Base-by-base conservation (phyloP, 1,284 basidiomycete species). In the Ceratobasidium sp. region DNA sequence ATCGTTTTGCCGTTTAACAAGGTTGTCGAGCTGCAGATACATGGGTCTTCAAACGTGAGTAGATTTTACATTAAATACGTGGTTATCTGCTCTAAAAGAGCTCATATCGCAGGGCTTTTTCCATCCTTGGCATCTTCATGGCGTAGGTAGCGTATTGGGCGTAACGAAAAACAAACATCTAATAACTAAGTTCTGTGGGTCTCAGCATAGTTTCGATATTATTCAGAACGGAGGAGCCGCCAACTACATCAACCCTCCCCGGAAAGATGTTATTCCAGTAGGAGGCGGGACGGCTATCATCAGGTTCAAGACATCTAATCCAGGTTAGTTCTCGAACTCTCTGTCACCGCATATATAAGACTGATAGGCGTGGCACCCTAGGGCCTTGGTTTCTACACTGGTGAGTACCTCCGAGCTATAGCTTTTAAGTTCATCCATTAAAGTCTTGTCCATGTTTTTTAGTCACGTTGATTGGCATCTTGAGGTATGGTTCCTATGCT, bases 381-480 rank as follows among this genome's bases (percentile, higher is more conserved):
- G 69, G 87, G 0, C 87, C 87, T 3, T 88, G 88, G 71, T 75
- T 64, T 50, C 26, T 75, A 7, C n/a, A 38, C 33, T 54, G 50
- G 46, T 44, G n/a, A 54, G 33, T 59, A 3, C 17, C 9, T 64
- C 48, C 2, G 17, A 17, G 33, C 28, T 23, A n/a, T 6, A 12
- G 28, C 20, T 15, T 44, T 52, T 23, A 3, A 40, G 40, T 15
- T 40, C 44, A 2, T 9, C 48, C n/a, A 17, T 17, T 33, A 33
- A 23, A 52, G 13, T 50, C 26, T 20, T 40, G 33, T 33, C 64
- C 46, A 59, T 87, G 84, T 88, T 80, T 88, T 80, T 42, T 87
- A 88, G 87, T 80, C 87, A 88, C 76, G 86, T 88, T 64, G 87
- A 88, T 73, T 88, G 85, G 85, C 87, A 88, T 82, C 81, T 87